Evolutionary conservation across 495 filamentous ascomycete genomes (phyloP), one percentile per base, ranked within the genome.

Genomic region (Bryoglossum gracile): DNA sequence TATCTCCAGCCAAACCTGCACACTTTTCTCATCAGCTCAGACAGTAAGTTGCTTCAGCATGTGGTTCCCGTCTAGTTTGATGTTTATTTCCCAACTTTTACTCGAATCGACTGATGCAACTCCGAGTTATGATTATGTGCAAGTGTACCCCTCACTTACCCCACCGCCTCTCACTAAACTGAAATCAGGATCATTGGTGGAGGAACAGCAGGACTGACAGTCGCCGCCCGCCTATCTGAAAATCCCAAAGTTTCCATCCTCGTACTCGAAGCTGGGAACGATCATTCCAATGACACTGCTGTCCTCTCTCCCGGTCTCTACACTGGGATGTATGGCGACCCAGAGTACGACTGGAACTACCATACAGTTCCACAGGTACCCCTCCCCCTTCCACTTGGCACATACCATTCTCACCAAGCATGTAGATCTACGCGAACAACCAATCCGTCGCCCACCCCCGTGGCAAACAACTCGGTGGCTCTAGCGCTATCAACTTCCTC

Each of bases 401-500:
- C n/a, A n/a, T n/a, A 62, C 45, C 42, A 11, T 23, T n/a, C 23
- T 18, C 40, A 23, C 13, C 13, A 13, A 45, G 44, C 33, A 18
- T 8, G 23, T 8, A 16, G 17, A 45, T 4, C 28, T 45, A 3
- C 44, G 37, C 24, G 33, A 51, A 41, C 26, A 43, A 44, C 25
- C 46, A 48, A 18, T 17, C 36, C 11, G 26, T 36, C 21, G 55
- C 51, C 49, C 53, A 56, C 42, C 54, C 37, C 41, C 45, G 24
- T 9, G 26, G 43, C 5, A 52, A n/a, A 49, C 53, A 35, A 21
- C 54, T 24, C 41, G 80, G 78, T 4, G 80, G 78, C 6, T 74
- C 73, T 10, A 74, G 69, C 14, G 71, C 65, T 1, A 66, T 82
- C 50, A 84, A 82, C 47, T 72, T 69, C 23, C 63, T 68, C 37